Evolutionary conservation across 1,139 yeast genomes (phyloP).

Genomic region (Suhomyces anneliseae): DNA sequence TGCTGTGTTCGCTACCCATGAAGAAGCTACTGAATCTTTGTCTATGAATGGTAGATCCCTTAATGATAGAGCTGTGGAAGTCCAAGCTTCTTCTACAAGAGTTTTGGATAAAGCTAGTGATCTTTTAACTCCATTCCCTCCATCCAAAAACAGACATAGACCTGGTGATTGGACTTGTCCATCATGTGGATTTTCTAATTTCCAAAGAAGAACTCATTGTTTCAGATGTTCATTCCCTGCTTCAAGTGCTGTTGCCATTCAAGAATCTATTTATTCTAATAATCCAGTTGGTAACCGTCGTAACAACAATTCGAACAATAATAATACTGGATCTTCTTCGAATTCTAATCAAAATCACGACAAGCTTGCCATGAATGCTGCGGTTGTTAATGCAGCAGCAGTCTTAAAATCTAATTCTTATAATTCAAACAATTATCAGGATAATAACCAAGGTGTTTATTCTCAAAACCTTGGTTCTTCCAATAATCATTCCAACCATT

Average conservation of each 20-base stretch:
- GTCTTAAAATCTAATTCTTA: conserved; percentile 13
- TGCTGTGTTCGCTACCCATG: conserved; percentile 82
- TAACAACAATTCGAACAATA: conserved; percentile 11
- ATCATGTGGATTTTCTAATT: conserved; percentile 91
- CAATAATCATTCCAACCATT: background rate
- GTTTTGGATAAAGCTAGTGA: conserved; percentile 83
- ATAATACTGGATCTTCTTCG: background rate
- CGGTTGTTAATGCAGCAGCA: conserved; percentile 16
- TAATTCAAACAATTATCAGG: conserved; percentile 8
- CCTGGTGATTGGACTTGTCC: conserved; percentile 99
- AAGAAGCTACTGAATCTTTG: conserved; percentile 78
- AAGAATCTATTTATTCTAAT: conserved; percentile 46
- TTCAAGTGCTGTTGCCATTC: conserved; percentile 66
- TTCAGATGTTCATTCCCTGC: conserved; percentile 91
- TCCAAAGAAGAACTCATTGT: conserved; percentile 93
- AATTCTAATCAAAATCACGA: conserved; percentile 6
- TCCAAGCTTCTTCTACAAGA: conserved; percentile 78
- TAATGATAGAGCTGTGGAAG: conserved; percentile 75
- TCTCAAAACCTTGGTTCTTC: conserved; percentile 8
- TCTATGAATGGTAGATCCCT: conserved; percentile 77
- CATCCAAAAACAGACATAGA: conserved; percentile 85
- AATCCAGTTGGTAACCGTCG: conserved; percentile 9
- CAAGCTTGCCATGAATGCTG: conserved; percentile 17
- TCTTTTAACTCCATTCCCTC: conserved; percentile 79
- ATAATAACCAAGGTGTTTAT: conserved; percentile 3